Evolutionary conservation across 2,329 filamentous ascomycete genomes (phyloP), one percentile per base, ranked within the genome.

Genomic region (Colletotrichum sojae): DNA sequence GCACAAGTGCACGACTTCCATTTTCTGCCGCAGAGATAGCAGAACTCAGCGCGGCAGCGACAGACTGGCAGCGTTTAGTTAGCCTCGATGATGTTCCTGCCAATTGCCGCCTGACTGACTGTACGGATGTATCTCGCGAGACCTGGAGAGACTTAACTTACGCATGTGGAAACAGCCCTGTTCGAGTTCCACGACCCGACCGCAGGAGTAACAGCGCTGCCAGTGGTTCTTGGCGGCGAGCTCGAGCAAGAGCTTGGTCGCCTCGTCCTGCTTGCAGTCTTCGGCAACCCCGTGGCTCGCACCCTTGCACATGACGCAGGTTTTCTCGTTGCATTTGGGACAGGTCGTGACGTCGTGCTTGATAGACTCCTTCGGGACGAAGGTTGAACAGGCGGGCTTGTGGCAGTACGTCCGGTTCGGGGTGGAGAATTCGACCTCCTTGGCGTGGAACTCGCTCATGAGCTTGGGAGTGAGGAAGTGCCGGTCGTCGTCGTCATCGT

Each of bases 361-460:
- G 43, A 85, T 81, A 5, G 36, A 58, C 36, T 16, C 31, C 22
- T 49, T 49, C 9, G 46, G 46, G 6, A 90, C 83, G 72, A 89
- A 90, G 0, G 73, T 71, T 0, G 81, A 84, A 67, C 88, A 90
- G 0, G 71, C 53, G 0, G 75, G 63, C 0, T 67, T 65, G 36
- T 82, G 80, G 70, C 89, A 91, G 73, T 90, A 90, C 0, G 80
- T 86, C 10, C 82, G 77, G 61, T 89, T 78, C 0, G 76, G 73
- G 0, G 85, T 86, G 0, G 80, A 78, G 6, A 83, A 81, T 73
- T 91, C 88, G 2, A 83, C 20, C 39, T 82, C 79, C 73, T 87
- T 90, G 1, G 74, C 74, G 10, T 76, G 73, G 69, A 84, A 88
- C 9, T 75, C 46, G 0, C 73, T 69, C 0, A 81, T 64, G 0